Evolutionary conservation across 2,329 filamentous ascomycete species (phyloP).

Genomic region (Cercospora nicotianae): DNA sequence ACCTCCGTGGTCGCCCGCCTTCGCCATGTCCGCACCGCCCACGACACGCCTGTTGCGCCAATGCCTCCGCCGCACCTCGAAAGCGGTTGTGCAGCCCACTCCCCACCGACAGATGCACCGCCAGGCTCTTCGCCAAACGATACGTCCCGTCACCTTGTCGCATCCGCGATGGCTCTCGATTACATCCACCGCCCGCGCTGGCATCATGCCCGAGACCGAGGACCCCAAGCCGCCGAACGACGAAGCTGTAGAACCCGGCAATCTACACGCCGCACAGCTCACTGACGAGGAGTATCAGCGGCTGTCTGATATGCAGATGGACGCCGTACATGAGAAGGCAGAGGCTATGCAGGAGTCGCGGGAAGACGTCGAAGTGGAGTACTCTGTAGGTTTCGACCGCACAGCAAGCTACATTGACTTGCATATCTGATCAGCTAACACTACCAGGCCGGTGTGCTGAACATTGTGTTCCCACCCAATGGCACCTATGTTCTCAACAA

Average conservation of each 20-base stretch:
- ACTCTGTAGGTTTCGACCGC: conserved; percentile 63
- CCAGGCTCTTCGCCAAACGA: conserved; percentile 9
- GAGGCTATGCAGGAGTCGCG: conserved; percentile 73
- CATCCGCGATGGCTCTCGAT: conserved; percentile 29
- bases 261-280: conserved; percentile 61
- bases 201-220: conserved; percentile 46
- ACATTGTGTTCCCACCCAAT: conserved; percentile 65
- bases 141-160: conserved; percentile 15
- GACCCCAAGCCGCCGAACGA: conserved; percentile 44
- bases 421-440: background rate
- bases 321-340: conserved; percentile 57
- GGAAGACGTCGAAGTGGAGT: conserved; percentile 84
- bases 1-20: background rate
- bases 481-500: conserved; percentile 97
- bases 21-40: conserved; percentile 31
- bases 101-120: conserved; percentile 11
- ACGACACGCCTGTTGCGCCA: conserved; percentile 29
- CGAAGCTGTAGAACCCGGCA: conserved; percentile 38
- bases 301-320: conserved; percentile 73
- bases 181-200: conserved; percentile 23
- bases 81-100: conserved; percentile 21
- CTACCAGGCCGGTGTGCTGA: conserved; percentile 77
- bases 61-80: conserved; percentile 25
- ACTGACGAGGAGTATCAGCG: conserved; percentile 72
- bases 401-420: background rate